A percentile compares a stretch with the other conserved stretches of the same genome.
Conservation (phyloP, 2,329 filamentous ascomycete genomes). For the Cadophora gregata region DNA sequence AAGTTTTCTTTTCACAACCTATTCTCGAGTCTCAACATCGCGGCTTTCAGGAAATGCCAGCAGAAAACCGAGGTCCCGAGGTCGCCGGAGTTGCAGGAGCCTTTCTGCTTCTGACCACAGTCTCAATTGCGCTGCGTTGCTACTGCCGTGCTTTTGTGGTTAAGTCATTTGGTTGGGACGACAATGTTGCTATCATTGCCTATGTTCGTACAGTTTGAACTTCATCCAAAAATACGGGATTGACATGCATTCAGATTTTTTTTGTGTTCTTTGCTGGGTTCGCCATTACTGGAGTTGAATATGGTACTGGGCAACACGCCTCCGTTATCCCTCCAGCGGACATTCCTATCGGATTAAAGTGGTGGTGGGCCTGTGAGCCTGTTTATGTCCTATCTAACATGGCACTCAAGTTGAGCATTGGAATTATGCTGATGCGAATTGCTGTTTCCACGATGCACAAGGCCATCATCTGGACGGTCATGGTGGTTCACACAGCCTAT, state of each 20-base stretch:
- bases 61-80: constrained; percentile 35
- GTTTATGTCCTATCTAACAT: constrained; percentile 49
- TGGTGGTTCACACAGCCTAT: constrained; percentile 45
- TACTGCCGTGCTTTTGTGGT: constrained; percentile 37
- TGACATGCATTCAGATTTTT: constrained; percentile 30
- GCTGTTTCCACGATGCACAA: constrained; percentile 43
- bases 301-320: constrained; percentile 42
- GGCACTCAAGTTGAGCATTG: constrained; percentile 48
- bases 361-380: constrained; percentile 49
- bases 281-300: constrained; percentile 34
- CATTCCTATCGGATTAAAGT: constrained; percentile 43
- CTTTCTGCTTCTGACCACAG: constrained; percentile 46
- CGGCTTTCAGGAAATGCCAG: constrained; percentile 7
- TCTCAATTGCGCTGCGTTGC: constrained; percentile 35
- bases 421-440: constrained; percentile 49
- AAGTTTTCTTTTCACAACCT: background rate
- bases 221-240: background rate
- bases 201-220: constrained; percentile 30
- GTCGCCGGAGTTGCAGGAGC: constrained; percentile 45
- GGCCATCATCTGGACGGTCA: constrained; percentile 44
- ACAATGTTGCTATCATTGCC: constrained; percentile 34
- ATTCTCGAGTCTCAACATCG: background rate
- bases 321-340: constrained; percentile 31
- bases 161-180: constrained; percentile 41
- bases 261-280: constrained; percentile 38